Base-by-base conservation (phyloP, 139 green algal genomes). In the Nannochloris sp. region DNA sequence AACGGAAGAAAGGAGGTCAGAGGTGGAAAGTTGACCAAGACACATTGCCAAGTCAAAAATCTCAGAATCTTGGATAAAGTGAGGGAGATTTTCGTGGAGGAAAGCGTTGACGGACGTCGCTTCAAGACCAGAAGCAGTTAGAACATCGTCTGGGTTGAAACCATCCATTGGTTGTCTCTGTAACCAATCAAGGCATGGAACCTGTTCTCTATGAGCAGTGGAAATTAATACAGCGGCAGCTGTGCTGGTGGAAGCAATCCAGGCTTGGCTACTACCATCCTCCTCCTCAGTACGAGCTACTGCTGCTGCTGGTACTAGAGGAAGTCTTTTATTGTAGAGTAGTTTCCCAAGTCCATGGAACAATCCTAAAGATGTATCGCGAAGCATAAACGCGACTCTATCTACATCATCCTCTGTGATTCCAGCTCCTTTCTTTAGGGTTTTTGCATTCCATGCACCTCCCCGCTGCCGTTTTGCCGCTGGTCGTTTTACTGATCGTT, bases 311-410 rank as follows among this genome's bases (percentile, higher is more conserved):
- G n/a, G n/a, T n/a, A n/a, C n/a, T 51, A 51, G 42, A 19, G 42
- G 42, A 3, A 44, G 6, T 6, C 84, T 64, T 62, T 92, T 92
- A 75, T 92, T 89, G 71, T 93, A 89, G 64, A 95, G 71, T 30
- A 95, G 58, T 70, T 92, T 92, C 15, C 87, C 87, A 0, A 95
- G 68, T 10, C 81, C 86, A 55, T 95, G 87, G 62, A 91, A 92
- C 2, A 87, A 51, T 25, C 65, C 54, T 2, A 95, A 71, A 0
- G 70, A 68, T 60, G 74, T 62, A 60, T 94, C 86, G 0, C 75
- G 54, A 6, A 59, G 30, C 53, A 8, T 24, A 42, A 39, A 64
- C 14, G 4, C 9, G 19, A 30, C 27, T 6, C 2, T 45, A 27
- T 3, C 12, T 25, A 13, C 2, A 24, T 4, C 31, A 15, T 13